Conservation (phyloP, 1,284 basidiomycete genomes). For the Heterobasidion irregulare region DNA sequence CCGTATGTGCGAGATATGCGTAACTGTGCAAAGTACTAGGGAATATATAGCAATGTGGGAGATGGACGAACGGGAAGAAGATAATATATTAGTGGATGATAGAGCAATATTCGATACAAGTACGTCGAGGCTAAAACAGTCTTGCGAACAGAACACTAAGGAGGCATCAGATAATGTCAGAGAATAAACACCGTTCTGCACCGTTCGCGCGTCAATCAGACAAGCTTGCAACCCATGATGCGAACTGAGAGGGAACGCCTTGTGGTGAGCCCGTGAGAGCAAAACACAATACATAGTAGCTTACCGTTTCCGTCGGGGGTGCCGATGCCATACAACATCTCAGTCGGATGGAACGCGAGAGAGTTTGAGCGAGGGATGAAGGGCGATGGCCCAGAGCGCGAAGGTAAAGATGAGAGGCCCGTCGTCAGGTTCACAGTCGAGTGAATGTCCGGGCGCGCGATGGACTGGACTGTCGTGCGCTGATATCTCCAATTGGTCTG, state of each 20-base stretch:
- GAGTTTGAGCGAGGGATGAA: constrained; percentile 58
- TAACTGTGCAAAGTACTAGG: too few relatives aligned
- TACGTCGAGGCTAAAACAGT: background rate
- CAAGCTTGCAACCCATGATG: constrained; percentile 12
- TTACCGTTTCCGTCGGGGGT: constrained; percentile 64
- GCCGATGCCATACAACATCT: constrained; percentile 73
- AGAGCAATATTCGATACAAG: background rate
- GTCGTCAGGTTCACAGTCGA: constrained; percentile 46
- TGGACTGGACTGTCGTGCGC: constrained; percentile 48
- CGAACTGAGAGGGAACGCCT: constrained; percentile 5
- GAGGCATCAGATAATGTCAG: too few relatives aligned
- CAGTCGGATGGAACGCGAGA: constrained; percentile 68
- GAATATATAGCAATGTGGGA: background rate
- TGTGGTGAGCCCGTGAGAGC: too few relatives aligned
- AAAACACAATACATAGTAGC: constrained; percentile 12
- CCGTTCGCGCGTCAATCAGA: constrained; percentile 2
- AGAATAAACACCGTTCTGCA: background rate
- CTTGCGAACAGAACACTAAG: background rate
- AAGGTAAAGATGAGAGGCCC: constrained; percentile 42
- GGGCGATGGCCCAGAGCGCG: constrained; percentile 43
- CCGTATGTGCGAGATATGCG: too few relatives aligned
- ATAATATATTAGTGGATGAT: background rate
- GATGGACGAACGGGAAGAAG: background rate
- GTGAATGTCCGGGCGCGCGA: constrained; percentile 33
- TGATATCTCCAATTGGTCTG: constrained; percentile 56